Evolutionary conservation across 2,329 filamentous ascomycete genomes (phyloP).

Genomic region (Botrytis tulipae): DNA sequence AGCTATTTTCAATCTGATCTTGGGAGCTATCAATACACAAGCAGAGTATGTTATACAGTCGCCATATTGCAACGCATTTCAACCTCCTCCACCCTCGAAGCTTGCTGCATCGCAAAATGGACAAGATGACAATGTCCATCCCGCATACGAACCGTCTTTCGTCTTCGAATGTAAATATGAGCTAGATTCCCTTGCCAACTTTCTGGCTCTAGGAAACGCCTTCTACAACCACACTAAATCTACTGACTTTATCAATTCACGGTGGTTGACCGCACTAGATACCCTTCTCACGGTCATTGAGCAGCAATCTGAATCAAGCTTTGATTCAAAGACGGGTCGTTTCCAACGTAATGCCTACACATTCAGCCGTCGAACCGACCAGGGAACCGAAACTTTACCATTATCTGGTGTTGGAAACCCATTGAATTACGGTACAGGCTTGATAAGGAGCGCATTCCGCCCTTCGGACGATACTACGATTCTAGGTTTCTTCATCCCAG

Average conservation of each 20-base stretch:
- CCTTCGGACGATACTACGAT: constrained; percentile 95
- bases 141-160: constrained; percentile 74
- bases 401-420: constrained; percentile 88
- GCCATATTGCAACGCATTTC: constrained; percentile 98
- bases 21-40: constrained; percentile 95
- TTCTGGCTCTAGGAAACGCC: constrained; percentile 80
- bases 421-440: constrained; percentile 75
- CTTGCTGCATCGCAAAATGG: constrained; percentile 72
- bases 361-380: constrained; percentile 76
- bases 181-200: constrained; percentile 90
- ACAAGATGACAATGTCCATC: constrained; percentile 81
- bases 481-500: constrained; percentile 89
- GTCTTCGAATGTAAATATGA: constrained; percentile 99
- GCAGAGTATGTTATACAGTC: constrained; percentile 90
- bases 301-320: constrained; percentile 78
- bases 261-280: constrained; percentile 78
- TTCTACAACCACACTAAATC: constrained; percentile 80
- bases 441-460: constrained; percentile 88
- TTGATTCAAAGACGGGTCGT: constrained; percentile 62
- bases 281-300: constrained; percentile 72
- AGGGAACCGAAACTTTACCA: constrained; percentile 86
- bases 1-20: constrained; percentile 73
- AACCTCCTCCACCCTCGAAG: constrained; percentile 82
- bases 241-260: constrained; percentile 70
- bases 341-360: constrained; percentile 78